Conservation (phyloP, 306 rosid species). For the Cucumis hystrix region DNA sequence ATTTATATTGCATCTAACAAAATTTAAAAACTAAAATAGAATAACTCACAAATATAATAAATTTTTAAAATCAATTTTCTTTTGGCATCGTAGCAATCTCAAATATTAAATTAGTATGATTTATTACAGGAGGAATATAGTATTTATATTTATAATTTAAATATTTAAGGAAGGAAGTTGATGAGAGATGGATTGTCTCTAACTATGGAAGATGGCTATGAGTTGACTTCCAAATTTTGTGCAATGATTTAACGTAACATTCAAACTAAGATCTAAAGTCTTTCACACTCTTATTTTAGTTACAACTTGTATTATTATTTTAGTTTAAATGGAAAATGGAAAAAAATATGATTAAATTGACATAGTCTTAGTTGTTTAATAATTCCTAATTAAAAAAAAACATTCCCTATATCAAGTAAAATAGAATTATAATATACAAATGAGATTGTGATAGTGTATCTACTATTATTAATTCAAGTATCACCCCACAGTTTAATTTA, state of each 20-base stretch:
- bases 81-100: no score
- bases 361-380: background rate
- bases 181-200: background rate
- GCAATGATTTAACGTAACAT: background rate
- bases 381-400: background rate
- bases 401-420: background rate
- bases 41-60: no score
- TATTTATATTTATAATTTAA: background rate
- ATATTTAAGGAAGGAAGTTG: background rate
- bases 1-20: no score
- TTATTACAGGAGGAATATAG: no score
- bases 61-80: no score
- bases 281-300: background rate
- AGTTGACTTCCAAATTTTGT: background rate
- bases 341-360: background rate
- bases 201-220: background rate
- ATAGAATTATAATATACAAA: background rate
- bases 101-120: no score
- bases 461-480: background rate
- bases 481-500: background rate
- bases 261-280: background rate
- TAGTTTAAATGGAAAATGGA: background rate
- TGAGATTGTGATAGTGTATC: no score
- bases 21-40: no score
- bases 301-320: background rate